phyloP scores from a whole-genome alignment of 192 early-diverging fungal species.

The Oehlia diaphana region DNA sequence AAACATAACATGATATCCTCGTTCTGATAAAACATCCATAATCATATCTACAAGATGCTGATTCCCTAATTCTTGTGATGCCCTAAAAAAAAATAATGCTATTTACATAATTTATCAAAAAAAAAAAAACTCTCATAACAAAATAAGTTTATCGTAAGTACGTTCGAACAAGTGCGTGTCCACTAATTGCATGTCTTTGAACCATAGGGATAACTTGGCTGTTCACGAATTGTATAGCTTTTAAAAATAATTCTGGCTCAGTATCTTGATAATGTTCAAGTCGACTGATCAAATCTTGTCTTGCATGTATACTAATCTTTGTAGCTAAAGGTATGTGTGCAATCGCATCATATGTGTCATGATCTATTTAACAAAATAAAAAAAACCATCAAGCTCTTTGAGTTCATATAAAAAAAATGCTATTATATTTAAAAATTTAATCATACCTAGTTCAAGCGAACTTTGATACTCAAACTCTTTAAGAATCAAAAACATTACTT shows the following conservation, averaged over 20 bases:
- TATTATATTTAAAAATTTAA: background rate
- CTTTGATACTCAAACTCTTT: slow-evolving; percentile 63
- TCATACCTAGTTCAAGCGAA: slow-evolving; percentile 44
- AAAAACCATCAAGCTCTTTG: background rate
- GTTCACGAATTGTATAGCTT: slow-evolving; percentile 53
- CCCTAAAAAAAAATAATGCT: slow-evolving; percentile 29
- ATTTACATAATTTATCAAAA: background rate
- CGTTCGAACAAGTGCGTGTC: slow-evolving; percentile 56
- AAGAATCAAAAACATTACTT: slow-evolving; percentile 56
- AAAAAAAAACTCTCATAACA: too few relatives aligned
- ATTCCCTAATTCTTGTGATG: slow-evolving; percentile 43
- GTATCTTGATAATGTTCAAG: slow-evolving; percentile 56
- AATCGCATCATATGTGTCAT: slow-evolving; percentile 56
- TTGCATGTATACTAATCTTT: slow-evolving; percentile 60
- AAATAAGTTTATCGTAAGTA: slow-evolving; percentile 27
- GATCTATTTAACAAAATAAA: slow-evolving; percentile 29
- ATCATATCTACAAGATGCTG: slow-evolving; percentile 52
- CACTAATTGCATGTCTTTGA: slow-evolving; percentile 55
- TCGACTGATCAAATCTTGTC: slow-evolving; percentile 54
- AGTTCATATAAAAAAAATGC: background rate
- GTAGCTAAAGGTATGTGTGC: slow-evolving; percentile 58
- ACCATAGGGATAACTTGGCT: slow-evolving; percentile 49
- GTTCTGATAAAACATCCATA: slow-evolving; percentile 58
- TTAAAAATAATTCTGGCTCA: slow-evolving; percentile 45
- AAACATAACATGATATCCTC: slow-evolving; percentile 58